Base-by-base conservation (phyloP, 495 filamentous ascomycete genomes). In the Lindgomyces ingoldianus region DNA sequence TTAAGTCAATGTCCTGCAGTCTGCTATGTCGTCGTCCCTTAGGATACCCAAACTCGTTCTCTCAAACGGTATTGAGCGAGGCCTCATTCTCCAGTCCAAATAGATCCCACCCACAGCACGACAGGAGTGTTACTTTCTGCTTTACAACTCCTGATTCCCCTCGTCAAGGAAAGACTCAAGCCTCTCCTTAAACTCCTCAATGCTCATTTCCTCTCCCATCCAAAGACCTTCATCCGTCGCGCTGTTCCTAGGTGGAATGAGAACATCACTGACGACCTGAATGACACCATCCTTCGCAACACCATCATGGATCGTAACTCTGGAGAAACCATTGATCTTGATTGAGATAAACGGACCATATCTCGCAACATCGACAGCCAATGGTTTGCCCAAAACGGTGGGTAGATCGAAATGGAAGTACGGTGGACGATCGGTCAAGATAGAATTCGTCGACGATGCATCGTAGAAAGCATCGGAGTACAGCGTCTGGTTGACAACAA, bases 401-500 rank as follows among this genome's bases (percentile, higher is more conserved):
- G 83, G 82, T 29, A 95, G 76, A 67, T 90, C 85, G 45, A 90
- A 74, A 33, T 73, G 70, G 22, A 18, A 59, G 52, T 72, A 70
- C 11, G 63, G 68, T 24, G 65, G 59, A 8, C 68, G 59, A 22
- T 51, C 18, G 0, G 68, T 55, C 19, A 67, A 36, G 11, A 67
- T 71, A 16, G 76, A 51, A 0, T 57, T 67, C 53, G 78, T 76
- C 12, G 18, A 44, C 0, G 75, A 70, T n/a, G 71, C 64, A 11
- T 81, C 79, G 74, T 91, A 91, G 69, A 80, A 89, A 18, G 82
- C 88, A 75, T 96, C 93, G 19, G 87, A 88, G 74, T 96, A 96
- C 2, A 97, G 75, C 1, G 90, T 93, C 67, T 86, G 81, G 65
- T 88, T 84, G 4, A 79, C 79, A 0, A 91, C 87, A 64, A 93